Evolutionary conservation across 192 early-diverging fungal genomes (phyloP).

Genomic region (Linnemannia zychae): DNA sequence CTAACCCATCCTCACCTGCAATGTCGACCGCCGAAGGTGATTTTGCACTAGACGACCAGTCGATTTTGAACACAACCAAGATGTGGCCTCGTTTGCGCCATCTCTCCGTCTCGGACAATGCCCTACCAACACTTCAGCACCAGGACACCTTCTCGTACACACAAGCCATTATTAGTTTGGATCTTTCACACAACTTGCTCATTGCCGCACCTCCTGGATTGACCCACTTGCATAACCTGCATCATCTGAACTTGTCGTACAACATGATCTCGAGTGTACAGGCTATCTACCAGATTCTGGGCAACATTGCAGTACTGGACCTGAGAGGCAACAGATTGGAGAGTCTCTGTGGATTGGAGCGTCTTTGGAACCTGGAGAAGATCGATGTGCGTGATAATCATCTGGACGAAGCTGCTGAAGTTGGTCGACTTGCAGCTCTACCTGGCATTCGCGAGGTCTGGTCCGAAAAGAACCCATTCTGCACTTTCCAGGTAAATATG

Average conservation of each 20-base stretch:
- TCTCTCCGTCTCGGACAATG: slow-evolving; percentile 65
- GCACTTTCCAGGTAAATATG: slow-evolving; percentile 56
- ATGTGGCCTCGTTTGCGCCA: slow-evolving; percentile 59
- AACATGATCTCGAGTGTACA: slow-evolving; percentile 68
- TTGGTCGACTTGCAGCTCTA: slow-evolving; percentile 62
- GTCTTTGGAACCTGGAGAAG: slow-evolving; percentile 68
- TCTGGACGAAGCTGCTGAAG: slow-evolving; percentile 64
- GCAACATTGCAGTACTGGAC: slow-evolving; percentile 66
- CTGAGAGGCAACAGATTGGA: slow-evolving; percentile 64
- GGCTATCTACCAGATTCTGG: slow-evolving; percentile 63
- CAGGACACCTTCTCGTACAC: slow-evolving; percentile 56
- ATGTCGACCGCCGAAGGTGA: neutral
- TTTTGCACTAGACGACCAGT: slow-evolving; percentile 11
- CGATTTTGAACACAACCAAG: slow-evolving; percentile 38
- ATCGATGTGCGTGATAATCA: slow-evolving; percentile 69
- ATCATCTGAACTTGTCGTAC: slow-evolving; percentile 63
- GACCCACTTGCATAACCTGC: slow-evolving; percentile 62
- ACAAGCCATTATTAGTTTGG: slow-evolving; percentile 58
- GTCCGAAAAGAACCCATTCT: slow-evolving; percentile 70
- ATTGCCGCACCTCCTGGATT: slow-evolving; percentile 59
- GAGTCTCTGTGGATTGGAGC: slow-evolving; percentile 66
- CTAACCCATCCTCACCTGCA: slow-evolving; percentile 32
- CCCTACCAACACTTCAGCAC: slow-evolving; percentile 58
- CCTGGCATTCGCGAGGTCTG: slow-evolving; percentile 66
- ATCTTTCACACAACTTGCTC: slow-evolving; percentile 67